Base-by-base conservation (phyloP, 176 grass and related monocot species). In the Avena insularis region DNA sequence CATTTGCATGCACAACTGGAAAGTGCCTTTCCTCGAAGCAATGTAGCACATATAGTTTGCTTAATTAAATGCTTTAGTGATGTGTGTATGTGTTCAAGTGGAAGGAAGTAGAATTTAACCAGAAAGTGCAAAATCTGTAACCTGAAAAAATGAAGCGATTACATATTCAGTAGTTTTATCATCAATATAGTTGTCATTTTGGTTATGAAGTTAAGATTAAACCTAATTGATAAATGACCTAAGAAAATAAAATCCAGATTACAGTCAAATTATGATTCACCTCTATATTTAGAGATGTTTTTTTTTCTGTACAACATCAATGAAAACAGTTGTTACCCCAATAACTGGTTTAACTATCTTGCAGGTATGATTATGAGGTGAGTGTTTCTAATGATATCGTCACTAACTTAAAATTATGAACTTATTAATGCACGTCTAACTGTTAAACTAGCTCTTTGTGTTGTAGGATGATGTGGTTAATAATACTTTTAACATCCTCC, bases 321-420 rank as follows among this genome's bases (percentile, higher is more conserved):
- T 16, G 14, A 9, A 70, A 82, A 60, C 36, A 79, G 47, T 51
- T 88, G 15, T 60, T 83, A 51, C 68, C 54, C 9, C 7, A 35
- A 19, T 91, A 71, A 89, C 51, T 61, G 77, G 46, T 78, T 68
- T 75, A 54, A 83, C 21, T 92, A 54, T 85, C 5, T 76, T 92
- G 93, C 92, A 98, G 96, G 88, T 98, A 94, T 61, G 96, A 98
- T 82, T 98, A 98, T 86, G 96, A 96, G 93, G 96, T 98, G 88
- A 40, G 88, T 85, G 82, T 85, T 82, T 11, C 48, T 87, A 78
- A 82, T 74, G 50, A 82, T 68, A 57, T 85, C 82, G 3, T 64
- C 21, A 43, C 57, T 81, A n/a, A 58, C 12, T 17, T 23, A 16
- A 88, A 36, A 43, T 48, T 31, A 63, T 29, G 6, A 21, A 20